phyloP scores from a whole-genome alignment of 345 rosid species.

The Physaria fendleri region DNA sequence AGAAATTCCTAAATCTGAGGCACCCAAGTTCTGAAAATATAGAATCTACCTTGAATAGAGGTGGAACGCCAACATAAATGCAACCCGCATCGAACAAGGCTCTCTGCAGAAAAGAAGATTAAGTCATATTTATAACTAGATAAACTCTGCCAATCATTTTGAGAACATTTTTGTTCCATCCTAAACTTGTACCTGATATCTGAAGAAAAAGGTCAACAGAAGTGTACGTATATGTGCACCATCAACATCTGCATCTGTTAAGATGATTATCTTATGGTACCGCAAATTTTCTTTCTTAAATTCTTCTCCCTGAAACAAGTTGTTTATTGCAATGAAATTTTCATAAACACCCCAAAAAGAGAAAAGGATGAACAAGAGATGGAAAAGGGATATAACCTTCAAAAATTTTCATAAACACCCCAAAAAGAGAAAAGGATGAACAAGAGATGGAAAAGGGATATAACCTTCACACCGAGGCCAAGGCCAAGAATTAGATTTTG shows the following conservation, averaged over 20 bases:
- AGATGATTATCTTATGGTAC: conserved; percentile 89
- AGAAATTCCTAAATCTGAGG: conserved; percentile 4
- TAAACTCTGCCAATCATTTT: background rate
- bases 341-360: background rate
- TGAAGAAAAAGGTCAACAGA: conserved; percentile 83
- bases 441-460: conserved; percentile 3
- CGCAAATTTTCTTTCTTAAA: conserved; percentile 77
- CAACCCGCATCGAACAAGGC: conserved; percentile 84
- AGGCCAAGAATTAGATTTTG: conserved; percentile 92
- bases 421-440: background rate
- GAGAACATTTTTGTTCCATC: background rate
- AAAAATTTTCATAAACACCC: conserved; percentile 19
- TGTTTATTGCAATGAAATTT: conserved; percentile 3
- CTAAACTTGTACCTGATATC: conserved; percentile 73
- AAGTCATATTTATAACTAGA: conserved; percentile 15
- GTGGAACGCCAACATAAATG: conserved; percentile 98
- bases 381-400: conserved; percentile 44
- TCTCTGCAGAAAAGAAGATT: conserved; percentile 46
- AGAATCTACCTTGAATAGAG: conserved; percentile 73
- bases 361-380: background rate
- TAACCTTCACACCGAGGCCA: conserved; percentile 96
- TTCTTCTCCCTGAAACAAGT: conserved; percentile 74
- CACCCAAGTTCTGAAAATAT: background rate
- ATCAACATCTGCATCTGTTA: conserved; percentile 99
- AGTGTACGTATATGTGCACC: conserved; percentile 98